A percentile compares a stretch with the other conserved stretches of the same genome.
Evolutionary conservation across 1,284 basidiomycete species (phyloP).

Genomic region (Apiotrichum akiyoshidainum): DNA sequence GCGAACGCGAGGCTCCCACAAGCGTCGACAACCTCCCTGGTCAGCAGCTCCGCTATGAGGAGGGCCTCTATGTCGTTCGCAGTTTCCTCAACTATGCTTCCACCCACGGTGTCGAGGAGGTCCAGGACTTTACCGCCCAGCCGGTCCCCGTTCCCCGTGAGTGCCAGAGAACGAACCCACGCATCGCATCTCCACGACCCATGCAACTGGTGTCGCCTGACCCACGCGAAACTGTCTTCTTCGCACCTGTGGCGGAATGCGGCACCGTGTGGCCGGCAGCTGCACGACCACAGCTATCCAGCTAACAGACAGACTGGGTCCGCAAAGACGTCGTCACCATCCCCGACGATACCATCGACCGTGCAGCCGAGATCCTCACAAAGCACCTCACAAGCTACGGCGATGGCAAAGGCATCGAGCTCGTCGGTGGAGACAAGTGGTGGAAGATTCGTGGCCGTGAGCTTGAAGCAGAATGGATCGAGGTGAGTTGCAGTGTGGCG

Average conservation of each 20-base stretch:
- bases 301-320: slow-evolving; percentile 41
- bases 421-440: slow-evolving; percentile 83
- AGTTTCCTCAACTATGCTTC: slow-evolving; percentile 45
- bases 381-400: slow-evolving; percentile 44
- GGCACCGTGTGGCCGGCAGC: neutral
- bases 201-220: neutral
- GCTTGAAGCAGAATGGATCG: slow-evolving; percentile 86
- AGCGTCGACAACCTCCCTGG: slow-evolving; percentile 27
- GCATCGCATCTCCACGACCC: no score
- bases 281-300: no score
- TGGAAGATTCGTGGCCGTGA: slow-evolving; percentile 80
- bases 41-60: slow-evolving; percentile 46
- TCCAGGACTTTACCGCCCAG: slow-evolving; percentile 51
- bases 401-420: slow-evolving; percentile 37
- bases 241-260: neutral
- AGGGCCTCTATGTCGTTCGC: slow-evolving; percentile 43
- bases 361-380: slow-evolving; percentile 44
- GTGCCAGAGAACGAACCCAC: slow-evolving; percentile 1
- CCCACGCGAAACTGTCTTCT: neutral
- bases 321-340: slow-evolving; percentile 43
- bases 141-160: slow-evolving; percentile 43
- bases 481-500: slow-evolving; percentile 32
- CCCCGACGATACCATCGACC: slow-evolving; percentile 38
- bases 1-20: neutral
- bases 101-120: slow-evolving; percentile 48